Percentiles rank a stretch among this genome's conserved stretches.
Conservation (phyloP, 2,329 filamentous ascomycete species). For the Boeremia exigua region DNA sequence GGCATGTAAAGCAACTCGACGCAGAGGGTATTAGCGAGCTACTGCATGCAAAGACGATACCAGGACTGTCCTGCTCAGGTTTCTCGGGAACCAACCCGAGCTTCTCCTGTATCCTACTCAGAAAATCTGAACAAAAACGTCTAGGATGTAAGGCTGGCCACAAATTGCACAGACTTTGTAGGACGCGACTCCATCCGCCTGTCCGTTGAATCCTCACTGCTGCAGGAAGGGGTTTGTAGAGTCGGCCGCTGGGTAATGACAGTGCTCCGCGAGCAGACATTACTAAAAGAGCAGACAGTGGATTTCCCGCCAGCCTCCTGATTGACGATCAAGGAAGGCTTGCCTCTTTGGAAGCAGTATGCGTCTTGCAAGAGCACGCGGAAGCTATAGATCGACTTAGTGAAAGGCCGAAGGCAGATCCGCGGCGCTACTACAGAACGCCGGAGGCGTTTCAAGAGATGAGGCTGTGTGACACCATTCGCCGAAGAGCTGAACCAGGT, state of each 20-base stretch:
- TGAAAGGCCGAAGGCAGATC: slow-evolving; percentile 19
- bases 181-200: slow-evolving; percentile 20
- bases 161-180: slow-evolving; percentile 7
- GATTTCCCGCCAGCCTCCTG: slow-evolving; percentile 30
- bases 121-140: neutral
- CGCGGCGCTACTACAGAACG: slow-evolving; percentile 27
- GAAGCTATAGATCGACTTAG: slow-evolving; percentile 20
- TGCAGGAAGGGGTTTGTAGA: slow-evolving; percentile 35
- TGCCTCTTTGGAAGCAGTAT: slow-evolving; percentile 25
- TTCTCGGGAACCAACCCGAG: slow-evolving; percentile 21
- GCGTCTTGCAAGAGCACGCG: slow-evolving; percentile 26
- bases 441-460: slow-evolving; percentile 32
- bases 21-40: neutral
- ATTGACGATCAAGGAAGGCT: slow-evolving; percentile 17
- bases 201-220: slow-evolving; percentile 15
- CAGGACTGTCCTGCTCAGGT: neutral
- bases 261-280: slow-evolving; percentile 28
- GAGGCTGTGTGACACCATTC: slow-evolving; percentile 39
- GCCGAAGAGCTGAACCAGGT: slow-evolving; percentile 36
- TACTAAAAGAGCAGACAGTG: slow-evolving; percentile 20
- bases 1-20: neutral
- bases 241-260: slow-evolving; percentile 12
- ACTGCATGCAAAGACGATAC: neutral
- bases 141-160: neutral
- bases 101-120: slow-evolving; percentile 31